Conservation (phyloP, 176 grass and related monocot genomes). For the Neostapfia colusana region DNA sequence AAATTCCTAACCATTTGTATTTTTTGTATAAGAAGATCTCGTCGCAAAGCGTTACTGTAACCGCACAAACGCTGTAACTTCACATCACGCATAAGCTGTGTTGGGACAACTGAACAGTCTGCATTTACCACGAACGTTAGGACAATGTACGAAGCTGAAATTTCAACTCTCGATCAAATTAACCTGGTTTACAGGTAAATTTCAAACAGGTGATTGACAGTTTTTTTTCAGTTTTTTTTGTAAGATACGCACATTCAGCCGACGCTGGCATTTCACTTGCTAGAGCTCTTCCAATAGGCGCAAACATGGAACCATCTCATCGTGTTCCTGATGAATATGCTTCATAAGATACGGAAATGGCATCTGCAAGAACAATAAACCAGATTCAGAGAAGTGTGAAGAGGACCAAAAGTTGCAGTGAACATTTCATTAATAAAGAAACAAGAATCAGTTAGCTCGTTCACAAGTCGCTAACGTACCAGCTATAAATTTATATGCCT, state of each 20-base stretch:
- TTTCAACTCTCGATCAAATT: not conserved
- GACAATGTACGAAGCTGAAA: not conserved
- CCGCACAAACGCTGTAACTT: not conserved
- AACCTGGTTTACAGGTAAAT: not conserved
- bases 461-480: not conserved
- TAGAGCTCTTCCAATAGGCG: constrained; percentile 5
- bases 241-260: not conserved
- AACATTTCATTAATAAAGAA: not conserved
- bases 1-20: not conserved
- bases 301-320: constrained; percentile 2
- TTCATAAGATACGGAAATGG: constrained; percentile 56
- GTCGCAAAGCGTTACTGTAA: not conserved
- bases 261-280: not conserved
- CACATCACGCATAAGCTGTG: too few relatives aligned
- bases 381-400: not conserved
- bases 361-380: constrained; percentile 40
- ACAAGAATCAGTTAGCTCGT: not conserved
- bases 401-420: not conserved
- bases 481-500: constrained; percentile 8
- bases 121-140: not conserved
- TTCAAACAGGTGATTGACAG: not conserved
- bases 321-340: constrained; percentile 3
- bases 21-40: not conserved
- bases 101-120: not conserved
- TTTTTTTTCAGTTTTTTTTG: not conserved